Base-by-base conservation (phyloP, 139 green algal genomes). In the Chlorella sorokiniana region DNA sequence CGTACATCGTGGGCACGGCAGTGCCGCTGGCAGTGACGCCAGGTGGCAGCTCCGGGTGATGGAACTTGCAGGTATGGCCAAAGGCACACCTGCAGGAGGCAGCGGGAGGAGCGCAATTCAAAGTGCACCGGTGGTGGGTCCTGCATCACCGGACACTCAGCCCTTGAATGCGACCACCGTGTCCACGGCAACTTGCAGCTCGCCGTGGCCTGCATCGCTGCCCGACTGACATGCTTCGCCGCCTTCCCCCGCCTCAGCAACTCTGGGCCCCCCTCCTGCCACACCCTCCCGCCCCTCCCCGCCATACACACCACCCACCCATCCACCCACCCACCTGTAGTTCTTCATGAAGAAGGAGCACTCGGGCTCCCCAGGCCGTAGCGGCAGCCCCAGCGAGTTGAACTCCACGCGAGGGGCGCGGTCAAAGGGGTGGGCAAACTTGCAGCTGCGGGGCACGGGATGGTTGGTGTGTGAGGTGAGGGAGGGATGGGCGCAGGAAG, bases 341-440 rank as follows among this genome's bases (percentile, higher is more conserved):
- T 91, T 76, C 38, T 85, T 88, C 35, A 88, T 63, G 69, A 83
- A 90, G 38, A 84, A 91, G 23, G 59, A 33, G 61, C 87, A 91
- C 29, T 83, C 70, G 18, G 74, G 78, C 71, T 91, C 81, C 4
- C 65, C 78, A 42, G 78, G 77, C 31, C 87, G 64, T 40, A 90
- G 72, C 7, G 87, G 87, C 52, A 90, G 64, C 3, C 87, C 87
- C 45, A 91, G 59, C 23, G 38, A 78, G 69, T 91, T 91, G 81
- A 89, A 88, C n/a, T 70, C 51, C 14, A 88, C 85, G 18, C 68
- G 31, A 9, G 85, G 86, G 8, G 81, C 77, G 52, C 75, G 64
- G 25, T 88, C 85, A 20, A 70, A 78, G 0, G 87, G 85, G 77
- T 91, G 87, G 42, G 81, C 72, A 80, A 90, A 91, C 69, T 90